Evolutionary conservation across 108 stramenopile species (phyloP).

Genomic region (Nitzschia sp.): DNA sequence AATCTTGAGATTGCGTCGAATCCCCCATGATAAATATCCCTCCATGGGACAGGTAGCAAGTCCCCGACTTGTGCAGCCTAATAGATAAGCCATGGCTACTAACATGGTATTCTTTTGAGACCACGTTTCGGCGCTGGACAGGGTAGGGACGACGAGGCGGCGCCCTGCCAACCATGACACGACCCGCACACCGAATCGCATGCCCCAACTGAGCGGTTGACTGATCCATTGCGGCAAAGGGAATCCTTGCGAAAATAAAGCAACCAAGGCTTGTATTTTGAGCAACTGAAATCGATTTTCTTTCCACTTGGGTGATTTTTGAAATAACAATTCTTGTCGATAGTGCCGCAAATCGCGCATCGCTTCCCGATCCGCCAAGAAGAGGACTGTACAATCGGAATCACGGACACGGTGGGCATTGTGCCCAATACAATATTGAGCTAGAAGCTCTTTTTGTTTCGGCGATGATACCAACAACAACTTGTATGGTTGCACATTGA

Average conservation of each 20-base stretch:
- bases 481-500: slow-evolving; percentile 92
- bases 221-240: slow-evolving; percentile 67
- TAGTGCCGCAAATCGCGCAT: slow-evolving; percentile 42
- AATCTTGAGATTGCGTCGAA: slow-evolving; percentile 62
- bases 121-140: slow-evolving; percentile 83
- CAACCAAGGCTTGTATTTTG: slow-evolving; percentile 52
- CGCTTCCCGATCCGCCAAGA: slow-evolving; percentile 79
- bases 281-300: slow-evolving; percentile 19
- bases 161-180: slow-evolving; percentile 39
- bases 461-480: slow-evolving; percentile 66
- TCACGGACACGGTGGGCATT: slow-evolving; percentile 89
- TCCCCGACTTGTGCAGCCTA: slow-evolving; percentile 79
- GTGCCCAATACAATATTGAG: slow-evolving; percentile 73
- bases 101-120: slow-evolving; percentile 90
- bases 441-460: slow-evolving; percentile 56
- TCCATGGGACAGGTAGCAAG: slow-evolving; percentile 93
- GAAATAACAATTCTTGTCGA: neutral
- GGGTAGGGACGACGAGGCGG: slow-evolving; percentile 65
- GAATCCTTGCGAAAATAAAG: slow-evolving; percentile 76
- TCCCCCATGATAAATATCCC: slow-evolving; percentile 68
- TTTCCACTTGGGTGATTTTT: neutral
- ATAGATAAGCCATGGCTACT: slow-evolving; percentile 87
- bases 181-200: slow-evolving; percentile 56
- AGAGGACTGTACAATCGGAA: slow-evolving; percentile 90
- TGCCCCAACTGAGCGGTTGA: slow-evolving; percentile 58